phyloP scores from a whole-genome alignment of 129 eudicot genomes.

The Saussurea involucrata region DNA sequence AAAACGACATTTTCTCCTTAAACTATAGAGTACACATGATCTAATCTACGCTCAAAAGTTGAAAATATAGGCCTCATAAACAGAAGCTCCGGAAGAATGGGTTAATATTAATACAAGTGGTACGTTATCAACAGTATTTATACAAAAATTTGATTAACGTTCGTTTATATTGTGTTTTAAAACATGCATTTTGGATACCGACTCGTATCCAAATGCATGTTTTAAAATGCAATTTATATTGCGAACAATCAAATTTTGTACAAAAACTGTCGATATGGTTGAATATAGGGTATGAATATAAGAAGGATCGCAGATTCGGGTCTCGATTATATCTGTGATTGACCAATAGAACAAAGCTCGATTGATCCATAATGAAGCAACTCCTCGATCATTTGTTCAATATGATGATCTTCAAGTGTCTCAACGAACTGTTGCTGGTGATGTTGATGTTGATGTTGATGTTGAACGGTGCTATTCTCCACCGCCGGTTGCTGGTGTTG shows the following conservation, averaged over 20 bases:
- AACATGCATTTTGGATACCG: neutral
- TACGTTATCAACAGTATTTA: constrained; percentile 1
- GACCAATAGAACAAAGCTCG: constrained; percentile 46
- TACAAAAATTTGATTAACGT: constrained; percentile 1
- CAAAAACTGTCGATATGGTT: neutral
- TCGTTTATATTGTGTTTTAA: neutral
- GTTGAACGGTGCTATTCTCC: constrained; percentile 16
- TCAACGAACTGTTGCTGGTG: constrained; percentile 29
- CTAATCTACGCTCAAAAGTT: constrained; percentile 9
- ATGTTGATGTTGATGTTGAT: constrained; percentile 13
- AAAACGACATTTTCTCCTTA: constrained; percentile 12
- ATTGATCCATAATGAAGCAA: constrained; percentile 73
- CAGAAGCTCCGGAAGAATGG: constrained; percentile 41
- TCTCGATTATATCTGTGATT: constrained; percentile 19
- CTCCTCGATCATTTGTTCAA: constrained; percentile 86
- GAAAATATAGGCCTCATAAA: constrained; percentile 30
- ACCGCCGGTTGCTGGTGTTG: constrained; percentile 17
- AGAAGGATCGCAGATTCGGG: neutral
- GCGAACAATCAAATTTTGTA: constrained; percentile 11
- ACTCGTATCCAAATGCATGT: neutral
- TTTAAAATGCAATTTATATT: neutral
- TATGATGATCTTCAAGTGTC: constrained; percentile 66
- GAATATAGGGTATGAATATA: neutral
- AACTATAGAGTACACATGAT: constrained; percentile 28
- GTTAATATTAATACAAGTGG: constrained; percentile 8